Base-by-base conservation (phyloP, 2,329 filamentous ascomycete species). In the Meredithiella fracta region DNA sequence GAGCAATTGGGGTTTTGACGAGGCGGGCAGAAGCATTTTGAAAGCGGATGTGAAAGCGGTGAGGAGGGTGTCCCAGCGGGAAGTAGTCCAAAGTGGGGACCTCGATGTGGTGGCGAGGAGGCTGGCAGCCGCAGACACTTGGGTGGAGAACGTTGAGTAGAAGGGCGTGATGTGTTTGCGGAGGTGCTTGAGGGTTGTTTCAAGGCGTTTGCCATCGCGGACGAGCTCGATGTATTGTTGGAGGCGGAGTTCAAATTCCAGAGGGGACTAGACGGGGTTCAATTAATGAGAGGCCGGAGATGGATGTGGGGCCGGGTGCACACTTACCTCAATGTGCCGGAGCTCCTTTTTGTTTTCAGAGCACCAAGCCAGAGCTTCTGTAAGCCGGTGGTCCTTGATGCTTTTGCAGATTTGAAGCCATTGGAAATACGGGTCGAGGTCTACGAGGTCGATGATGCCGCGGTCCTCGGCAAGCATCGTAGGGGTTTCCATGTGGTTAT, bases 191-290 rank as follows among this genome's bases (percentile, higher is more conserved):
- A 89, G 85, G 11, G 90, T 89, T 60, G 96, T 89, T 51, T 81
- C 69, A 47, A 85, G 73, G 64, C 84, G 88, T 5, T 70, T 66
- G 23, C 78, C 78, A 40, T 75, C 79, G 59, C 91, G 77, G 58
- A 97, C 75, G 8, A 59, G 51, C 68, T 97, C 92, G 63, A 97
- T 90, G 67, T 90, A 97, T 67, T 97, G 90, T 67, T 98, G 92
- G 63, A 94, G 76, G 11, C 92, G 83, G 47, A 98, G 77, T 74
- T 94, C 87, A 65, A 95, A 94, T 68, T 98, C 92, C 15, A 98
- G 77, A 61, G 85, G 86, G 64, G 83, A 88, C 76, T 88, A 62
- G 31, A 54, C 3, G 29, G 11, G 38, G 5, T 26, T n/a, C n/a
- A 11, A 26, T 55, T 47, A 47, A 47, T 34, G 20, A 11, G 14